Percentiles rank a stretch among this genome's conserved stretches.
phyloP scores from a whole-genome alignment of 2,329 filamentous ascomycete genomes.

The Ophiostoma sp. region DNA sequence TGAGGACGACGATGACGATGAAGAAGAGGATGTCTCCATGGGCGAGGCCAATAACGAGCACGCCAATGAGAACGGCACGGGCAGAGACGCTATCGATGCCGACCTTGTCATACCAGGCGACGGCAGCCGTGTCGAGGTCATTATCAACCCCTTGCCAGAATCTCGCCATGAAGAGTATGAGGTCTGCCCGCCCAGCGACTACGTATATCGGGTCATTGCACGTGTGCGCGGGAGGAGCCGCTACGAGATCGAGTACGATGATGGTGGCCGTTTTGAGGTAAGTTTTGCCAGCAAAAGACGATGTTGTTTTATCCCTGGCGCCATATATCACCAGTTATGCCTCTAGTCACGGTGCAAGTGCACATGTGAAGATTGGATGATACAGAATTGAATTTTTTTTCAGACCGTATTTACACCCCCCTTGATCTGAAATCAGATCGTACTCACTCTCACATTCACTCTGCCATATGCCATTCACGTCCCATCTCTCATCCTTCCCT shows the following conservation, averaged over 20 bases:
- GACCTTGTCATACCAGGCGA: conserved; percentile 14
- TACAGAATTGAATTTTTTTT: too few species aligned
- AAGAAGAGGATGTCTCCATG: not conserved
- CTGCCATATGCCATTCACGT: not conserved
- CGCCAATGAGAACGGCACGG: not conserved
- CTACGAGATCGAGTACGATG: conserved; percentile 30
- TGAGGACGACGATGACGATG: not conserved
- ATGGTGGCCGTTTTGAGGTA: conserved; percentile 28
- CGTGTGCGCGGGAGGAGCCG: conserved; percentile 23
- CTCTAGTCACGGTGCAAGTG: not conserved
- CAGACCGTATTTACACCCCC: not conserved
- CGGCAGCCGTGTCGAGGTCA: conserved; percentile 23
- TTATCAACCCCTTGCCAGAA: conserved; percentile 25
- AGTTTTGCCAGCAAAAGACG: not conserved
- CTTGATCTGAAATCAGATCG: not conserved
- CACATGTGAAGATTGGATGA: not conserved
- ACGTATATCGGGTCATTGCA: conserved; percentile 25
- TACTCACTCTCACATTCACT: not conserved
- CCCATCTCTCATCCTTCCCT: not conserved
- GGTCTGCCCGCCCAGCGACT: conserved; percentile 25
- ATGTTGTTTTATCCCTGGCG: not conserved
- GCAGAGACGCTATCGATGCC: not conserved
- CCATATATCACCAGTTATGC: not conserved
- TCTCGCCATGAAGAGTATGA: conserved; percentile 25
- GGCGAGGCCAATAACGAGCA: not conserved